phyloP scores from a whole-genome alignment of 257 asterid species.

The Gynochthodes officinalis region DNA sequence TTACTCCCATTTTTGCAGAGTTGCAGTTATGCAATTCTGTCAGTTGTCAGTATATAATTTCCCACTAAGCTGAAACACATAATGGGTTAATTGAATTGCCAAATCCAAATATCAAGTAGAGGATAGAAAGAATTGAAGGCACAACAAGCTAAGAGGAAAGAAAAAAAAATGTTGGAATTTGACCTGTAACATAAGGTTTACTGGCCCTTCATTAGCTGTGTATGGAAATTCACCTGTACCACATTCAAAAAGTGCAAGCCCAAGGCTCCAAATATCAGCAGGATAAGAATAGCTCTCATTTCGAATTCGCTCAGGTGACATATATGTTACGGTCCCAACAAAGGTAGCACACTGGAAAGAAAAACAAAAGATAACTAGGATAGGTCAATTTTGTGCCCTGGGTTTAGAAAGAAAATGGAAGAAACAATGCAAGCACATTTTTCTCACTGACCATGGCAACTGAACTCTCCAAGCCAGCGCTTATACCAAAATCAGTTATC shows the following conservation, averaged over 20 bases:
- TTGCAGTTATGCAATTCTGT: neutral
- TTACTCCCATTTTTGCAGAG: neutral
- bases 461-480: conserved; percentile 96
- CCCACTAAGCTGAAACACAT: neutral
- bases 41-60: neutral
- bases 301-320: conserved; percentile 98
- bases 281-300: conserved; percentile 93
- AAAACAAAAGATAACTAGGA: conserved; percentile 20
- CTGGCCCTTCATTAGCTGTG: conserved; percentile 94
- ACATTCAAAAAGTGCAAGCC: conserved; percentile 97
- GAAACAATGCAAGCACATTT: conserved; percentile 4
- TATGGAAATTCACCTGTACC: conserved; percentile 98
- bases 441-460: conserved; percentile 85
- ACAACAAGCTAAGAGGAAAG: neutral
- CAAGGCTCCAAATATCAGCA: conserved; percentile 99
- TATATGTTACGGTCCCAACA: conserved; percentile 96
- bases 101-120: neutral
- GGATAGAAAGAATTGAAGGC: neutral
- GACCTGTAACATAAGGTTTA: conserved; percentile 98
- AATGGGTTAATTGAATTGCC: neutral
- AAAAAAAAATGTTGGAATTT: conserved; percentile 2
- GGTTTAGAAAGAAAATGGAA: neutral
- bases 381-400: neutral
- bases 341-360: conserved; percentile 89
- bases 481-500: conserved; percentile 98